Base-by-base conservation (phyloP, 2,329 filamentous ascomycete species). In the Fusarium lyarnte region DNA sequence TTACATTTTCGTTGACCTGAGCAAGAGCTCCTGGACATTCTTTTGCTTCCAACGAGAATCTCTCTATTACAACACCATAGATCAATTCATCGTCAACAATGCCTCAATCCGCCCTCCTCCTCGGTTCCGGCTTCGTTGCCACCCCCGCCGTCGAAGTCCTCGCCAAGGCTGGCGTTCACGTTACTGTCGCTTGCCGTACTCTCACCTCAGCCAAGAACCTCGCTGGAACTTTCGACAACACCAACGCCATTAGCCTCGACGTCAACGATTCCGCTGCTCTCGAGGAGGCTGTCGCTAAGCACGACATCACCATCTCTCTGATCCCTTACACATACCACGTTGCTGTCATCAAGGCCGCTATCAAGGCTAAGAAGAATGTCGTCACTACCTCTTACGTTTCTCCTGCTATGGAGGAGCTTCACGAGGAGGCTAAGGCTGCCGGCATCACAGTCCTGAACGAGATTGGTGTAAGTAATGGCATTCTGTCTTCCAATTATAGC, bases 361-460 rank as follows among this genome's bases (percentile, higher is more conserved):
- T 98, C 84, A 90, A 92, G 79, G 89, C 92, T 79, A 98, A 97
- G 93, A 97, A 95, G 89, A 86, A 98, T 86, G 94, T 98, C 69
- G 95, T 98, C 79, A 98, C 95, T 66, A 98, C 95, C 35, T 94
- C 91, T 74, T 98, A 98, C 81, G 93, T 97, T 75, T 97, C 93
- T 8, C 94, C 94, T 7, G 93, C 94, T 74, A 98, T 98, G 94
- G 84, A 92, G 85, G 95, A 95, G 86, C 90, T 98, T 55, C 92
- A 98, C 78, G 86, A 91, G 77, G 86, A 92, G 77, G 90, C 89
- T 81, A 97, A 97, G 88, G 93, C 92, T 72, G 95, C 95, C 23
- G 95, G 94, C 69, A 98, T 98, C 81, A 97, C 94, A 16, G 95
- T 98, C 80, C 95, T 98, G 93, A 98, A 98, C 85, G 95, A 98